Base-by-base conservation (phyloP, 768 basidiomycete species). In the Termitomyces sp. region DNA sequence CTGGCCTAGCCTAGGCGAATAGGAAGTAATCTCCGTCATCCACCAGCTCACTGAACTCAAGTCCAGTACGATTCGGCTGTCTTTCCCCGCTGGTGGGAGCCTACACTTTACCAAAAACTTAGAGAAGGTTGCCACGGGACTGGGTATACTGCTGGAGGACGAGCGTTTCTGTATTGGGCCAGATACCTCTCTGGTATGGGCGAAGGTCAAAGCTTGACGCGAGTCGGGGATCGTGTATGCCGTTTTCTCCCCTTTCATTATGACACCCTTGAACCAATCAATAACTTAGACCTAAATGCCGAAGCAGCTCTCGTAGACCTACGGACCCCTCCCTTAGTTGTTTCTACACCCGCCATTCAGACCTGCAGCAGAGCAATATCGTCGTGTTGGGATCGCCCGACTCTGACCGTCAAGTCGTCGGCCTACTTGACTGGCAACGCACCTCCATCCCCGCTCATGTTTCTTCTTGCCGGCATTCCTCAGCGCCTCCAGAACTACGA, bases 11-110 rank as follows among this genome's bases (percentile, higher is more conserved):
- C 70, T 82, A n/a, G 68, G 60, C 66, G 76, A 78, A 62, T 11
- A 2, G 60, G 75, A 81, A 5, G 70, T 81, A 65, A 60, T 69
- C 65, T 82, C 79, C 0, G 50, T 83, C 71, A 56, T 73, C 58
- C 76, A 73, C 55, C 79, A 84, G 64, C 71, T 84, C 68, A 72
- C 67, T 71, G 25, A 83, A 63, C 72, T 85, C 67, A 81, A 84
- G 70, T 74, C 78, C 0, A 56, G 63, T 7, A 80, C 82, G 73
- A 82, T 81, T 81, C 77, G 76, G n/a, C 71, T 77, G 38, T 0
- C 73, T 62, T 83, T 83, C 65, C 82, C 80, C n/a, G 81, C 47
- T 15, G 47, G 29, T 12, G 47, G 47, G 12, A 49, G 47, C 47
- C 14, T 49, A 0, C 31, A 49, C 71, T 82, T 72, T 57, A 51